These are phyloP conservation scores for Teunomyces gatunensis DNA, from an alignment of 805 yeast genomes.

Conservation along the genomic window DNA sequence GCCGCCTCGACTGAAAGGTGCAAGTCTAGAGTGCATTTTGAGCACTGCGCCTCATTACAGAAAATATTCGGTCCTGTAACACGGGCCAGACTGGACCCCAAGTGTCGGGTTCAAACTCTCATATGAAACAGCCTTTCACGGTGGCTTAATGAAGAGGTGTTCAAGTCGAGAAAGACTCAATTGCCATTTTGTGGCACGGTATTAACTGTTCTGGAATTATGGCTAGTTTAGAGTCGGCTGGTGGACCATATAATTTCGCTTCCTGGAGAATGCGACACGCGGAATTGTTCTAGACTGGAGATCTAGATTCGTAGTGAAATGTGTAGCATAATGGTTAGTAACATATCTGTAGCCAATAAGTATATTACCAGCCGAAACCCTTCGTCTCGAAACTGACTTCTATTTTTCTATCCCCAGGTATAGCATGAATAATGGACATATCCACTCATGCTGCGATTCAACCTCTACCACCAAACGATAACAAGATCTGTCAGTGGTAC, in stretches of 20 bases:
- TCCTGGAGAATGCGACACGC: not conserved
- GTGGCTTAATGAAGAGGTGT: not conserved
- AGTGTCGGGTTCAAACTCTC: not conserved
- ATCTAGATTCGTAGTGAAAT: conserved; percentile 2
- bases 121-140: not conserved
- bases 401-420: not conserved
- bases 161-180: not conserved
- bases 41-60: not conserved
- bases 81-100: not conserved
- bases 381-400: not conserved
- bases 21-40: not conserved
- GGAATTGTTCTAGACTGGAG: conserved; percentile 2
- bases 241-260: not conserved
- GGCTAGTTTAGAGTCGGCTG: not conserved
- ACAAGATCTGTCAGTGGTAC: conserved; percentile 41
- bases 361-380: conserved; percentile 2
- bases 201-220: too few relatives aligned
- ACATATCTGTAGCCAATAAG: not conserved
- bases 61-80: not conserved
- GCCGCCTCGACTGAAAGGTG: not conserved
- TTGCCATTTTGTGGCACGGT: too few relatives aligned
- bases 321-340: not conserved
- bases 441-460: not conserved
- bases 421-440: not conserved
- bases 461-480: conserved; percentile 10